Percentiles rank a stretch among this genome's conserved stretches.
phyloP scores from a whole-genome alignment of 2,329 filamentous ascomycete species.

The Cladosporium sp. region DNA sequence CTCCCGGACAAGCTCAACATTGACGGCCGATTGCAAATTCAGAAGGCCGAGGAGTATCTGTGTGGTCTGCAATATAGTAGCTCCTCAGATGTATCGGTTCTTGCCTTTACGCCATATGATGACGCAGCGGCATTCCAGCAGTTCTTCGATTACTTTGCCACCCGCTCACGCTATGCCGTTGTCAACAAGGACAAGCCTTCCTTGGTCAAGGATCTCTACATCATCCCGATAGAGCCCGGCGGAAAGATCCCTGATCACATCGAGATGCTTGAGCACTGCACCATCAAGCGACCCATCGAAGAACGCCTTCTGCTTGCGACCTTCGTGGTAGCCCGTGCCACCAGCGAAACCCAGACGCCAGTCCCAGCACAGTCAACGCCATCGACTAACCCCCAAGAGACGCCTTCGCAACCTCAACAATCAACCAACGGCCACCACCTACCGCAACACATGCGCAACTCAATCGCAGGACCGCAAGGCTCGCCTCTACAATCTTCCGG shows the following conservation, averaged over 20 bases:
- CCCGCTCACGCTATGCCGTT: constrained; percentile 80
- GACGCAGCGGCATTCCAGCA: constrained; percentile 62
- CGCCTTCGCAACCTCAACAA: constrained; percentile 16
- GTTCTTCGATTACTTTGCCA: constrained; percentile 82
- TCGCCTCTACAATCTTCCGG: constrained; percentile 5
- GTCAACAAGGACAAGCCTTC: constrained; percentile 56
- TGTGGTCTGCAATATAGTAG: constrained; percentile 78
- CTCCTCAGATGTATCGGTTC: constrained; percentile 77
- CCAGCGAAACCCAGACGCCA: constrained; percentile 18
- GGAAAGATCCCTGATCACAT: constrained; percentile 74
- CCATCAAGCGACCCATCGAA: constrained; percentile 64
- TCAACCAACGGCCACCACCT: constrained; percentile 19
- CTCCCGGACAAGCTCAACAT: constrained; percentile 67
- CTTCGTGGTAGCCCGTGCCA: constrained; percentile 69
- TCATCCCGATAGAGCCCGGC: constrained; percentile 77
- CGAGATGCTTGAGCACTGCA: constrained; percentile 79
- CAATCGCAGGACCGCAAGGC: constrained; percentile 17
- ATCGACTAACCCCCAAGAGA: not conserved
- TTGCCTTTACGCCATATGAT: constrained; percentile 62
- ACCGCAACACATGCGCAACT: constrained; percentile 20
- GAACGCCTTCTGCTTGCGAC: constrained; percentile 78
- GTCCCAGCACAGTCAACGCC: not conserved
- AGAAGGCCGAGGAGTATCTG: constrained; percentile 84
- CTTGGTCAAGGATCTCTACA: constrained; percentile 83
- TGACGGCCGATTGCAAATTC: constrained; percentile 73